Base-by-base conservation (phyloP, 176 grass and related monocot species). In the Miscanthus lutarioriparius region DNA sequence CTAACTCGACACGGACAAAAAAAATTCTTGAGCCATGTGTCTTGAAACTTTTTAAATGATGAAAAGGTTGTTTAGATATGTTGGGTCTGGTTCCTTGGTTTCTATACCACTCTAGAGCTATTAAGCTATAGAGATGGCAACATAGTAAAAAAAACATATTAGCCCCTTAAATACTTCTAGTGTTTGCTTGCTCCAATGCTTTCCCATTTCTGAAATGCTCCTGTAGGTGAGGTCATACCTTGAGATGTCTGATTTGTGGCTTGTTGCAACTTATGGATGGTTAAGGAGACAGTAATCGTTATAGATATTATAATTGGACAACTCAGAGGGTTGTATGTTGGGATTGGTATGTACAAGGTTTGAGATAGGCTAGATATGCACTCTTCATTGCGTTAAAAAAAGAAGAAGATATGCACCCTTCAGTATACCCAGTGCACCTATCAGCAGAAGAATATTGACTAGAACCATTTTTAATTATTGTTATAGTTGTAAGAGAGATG, bases 41-140 rank as follows among this genome's bases (percentile, higher is more conserved):
- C 12, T n/a, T 74, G 30, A 48, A 74, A 75, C 33, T 53, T 74
- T 80, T 41, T 48, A 51, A 65, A 40, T 66, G 69, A 36, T 78
- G 4, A 16, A 23, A 78, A 78, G 4, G 1, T 45, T 71, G 37
- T 71, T 71, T n/a, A 75, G 43, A 76, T 61, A 53, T 62, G 13
- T 79, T 2, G 8, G 12, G 23, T 14, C 20, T 10, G 33, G 23
- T 78, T 33, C 3, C 8, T 41, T 30, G 45, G 12, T 41, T 70
- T 12, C 69, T 26, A 72, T 44, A 59, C 54, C 22, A 61, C 39
- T 26, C 39, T 45, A 63, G 10, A 82, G 45, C 41, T 33, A 20
- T 70, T 68, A 73, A 61, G 3, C n/a, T 45, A 62, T 45, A n/a
- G 13, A 61, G 19, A 63, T 41, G 22, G 5, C 8, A 3, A 62